phyloP scores from a whole-genome alignment of 2,329 filamentous ascomycete genomes.

The Gremmenia infestans region DNA sequence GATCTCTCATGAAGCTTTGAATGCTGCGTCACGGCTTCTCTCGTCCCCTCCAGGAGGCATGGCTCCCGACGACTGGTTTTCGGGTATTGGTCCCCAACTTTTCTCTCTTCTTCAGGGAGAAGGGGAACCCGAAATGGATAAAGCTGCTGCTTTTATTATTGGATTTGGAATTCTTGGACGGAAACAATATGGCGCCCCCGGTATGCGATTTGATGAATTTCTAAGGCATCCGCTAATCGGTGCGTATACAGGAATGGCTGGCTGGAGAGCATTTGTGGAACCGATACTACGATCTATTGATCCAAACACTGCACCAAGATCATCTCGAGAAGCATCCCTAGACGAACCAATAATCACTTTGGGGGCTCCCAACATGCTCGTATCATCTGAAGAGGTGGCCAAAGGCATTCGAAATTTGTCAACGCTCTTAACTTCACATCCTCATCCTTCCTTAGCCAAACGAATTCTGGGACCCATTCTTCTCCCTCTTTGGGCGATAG shows the following conservation, averaged over 20 bases:
- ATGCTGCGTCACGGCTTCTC: constrained; percentile 57
- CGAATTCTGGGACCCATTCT: constrained; percentile 55
- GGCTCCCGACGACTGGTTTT: constrained; percentile 54
- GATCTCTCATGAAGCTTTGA: constrained; percentile 64
- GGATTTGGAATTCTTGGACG: constrained; percentile 63
- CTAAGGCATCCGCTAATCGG: constrained; percentile 10
- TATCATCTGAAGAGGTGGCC: constrained; percentile 43
- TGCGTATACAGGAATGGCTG: constrained; percentile 42
- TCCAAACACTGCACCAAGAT: constrained; percentile 26
- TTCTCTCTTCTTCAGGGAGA: constrained; percentile 56
- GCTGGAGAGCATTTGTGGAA: constrained; percentile 58
- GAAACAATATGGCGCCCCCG: constrained; percentile 58
- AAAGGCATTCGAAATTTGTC: constrained; percentile 50
- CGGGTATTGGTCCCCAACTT: constrained; percentile 55
- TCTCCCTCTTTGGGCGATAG: constrained; percentile 58
- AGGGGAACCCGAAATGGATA: constrained; percentile 52
- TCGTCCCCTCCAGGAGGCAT: constrained; percentile 54
- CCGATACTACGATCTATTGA: constrained; percentile 52
- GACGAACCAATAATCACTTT: constrained; percentile 13
- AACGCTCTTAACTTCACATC: constrained; percentile 56
- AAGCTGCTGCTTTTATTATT: constrained; percentile 56
- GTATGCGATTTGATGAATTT: constrained; percentile 32
- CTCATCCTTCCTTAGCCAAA: constrained; percentile 60
- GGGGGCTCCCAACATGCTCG: constrained; percentile 25
- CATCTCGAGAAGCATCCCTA: background rate